Evolutionary conservation across 371 early-diverging fungal species (phyloP).

Genomic region (Smittium culicis): DNA sequence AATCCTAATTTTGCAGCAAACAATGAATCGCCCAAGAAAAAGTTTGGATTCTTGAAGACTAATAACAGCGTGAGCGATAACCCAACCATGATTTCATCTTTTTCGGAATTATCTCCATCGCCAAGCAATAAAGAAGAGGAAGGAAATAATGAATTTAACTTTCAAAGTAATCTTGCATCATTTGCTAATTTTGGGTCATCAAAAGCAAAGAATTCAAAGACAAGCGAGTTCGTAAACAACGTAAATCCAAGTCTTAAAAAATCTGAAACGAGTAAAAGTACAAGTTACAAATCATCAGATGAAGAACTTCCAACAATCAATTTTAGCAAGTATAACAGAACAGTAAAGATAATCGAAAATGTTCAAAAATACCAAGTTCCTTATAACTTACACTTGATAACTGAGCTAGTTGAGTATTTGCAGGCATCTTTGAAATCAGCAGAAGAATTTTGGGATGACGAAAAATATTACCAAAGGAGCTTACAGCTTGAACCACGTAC

Average conservation of each 20-base stretch:
- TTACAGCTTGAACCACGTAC: conserved; percentile 2
- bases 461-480: conserved; percentile 13
- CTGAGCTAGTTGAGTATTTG: conserved; percentile 9
- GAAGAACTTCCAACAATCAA: conserved; percentile 8
- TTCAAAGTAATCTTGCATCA: not conserved
- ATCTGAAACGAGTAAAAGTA: not conserved
- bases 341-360: conserved; percentile 7
- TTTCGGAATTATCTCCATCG: not conserved
- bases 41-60: not conserved
- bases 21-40: not conserved
- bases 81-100: not conserved
- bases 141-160: not conserved
- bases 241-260: not conserved
- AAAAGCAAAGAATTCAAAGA: not conserved
- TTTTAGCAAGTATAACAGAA: conserved; percentile 9
- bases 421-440: not conserved
- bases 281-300: not conserved
- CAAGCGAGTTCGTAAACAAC: no score
- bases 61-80: not conserved
- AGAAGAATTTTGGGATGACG: conserved; percentile 4
- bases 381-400: conserved; percentile 8
- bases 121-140: not conserved
- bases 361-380: conserved; percentile 11
- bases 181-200: not conserved
- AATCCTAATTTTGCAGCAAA: not conserved